Conservation (phyloP, 352 stramenopile species). For the Peronospora destructor region DNA sequence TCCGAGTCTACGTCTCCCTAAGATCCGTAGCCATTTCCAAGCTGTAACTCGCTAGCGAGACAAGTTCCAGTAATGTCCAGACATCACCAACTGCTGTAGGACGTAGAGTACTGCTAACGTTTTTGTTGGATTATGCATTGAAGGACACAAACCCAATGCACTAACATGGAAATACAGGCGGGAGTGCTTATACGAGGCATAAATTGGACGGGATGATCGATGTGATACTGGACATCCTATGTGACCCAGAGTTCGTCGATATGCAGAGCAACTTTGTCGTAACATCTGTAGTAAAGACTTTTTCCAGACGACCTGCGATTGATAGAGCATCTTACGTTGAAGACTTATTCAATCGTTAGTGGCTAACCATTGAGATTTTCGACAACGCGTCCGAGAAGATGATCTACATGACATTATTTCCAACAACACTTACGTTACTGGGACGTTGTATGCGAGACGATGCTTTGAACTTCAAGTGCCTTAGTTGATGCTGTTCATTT, state of each 20-base stretch:
- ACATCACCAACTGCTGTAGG: not conserved
- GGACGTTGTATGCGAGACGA: too few relatives aligned
- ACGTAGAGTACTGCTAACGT: not conserved
- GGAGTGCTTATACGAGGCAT: conserved; percentile 31
- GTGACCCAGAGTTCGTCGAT: conserved; percentile 71
- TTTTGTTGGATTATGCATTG: conserved; percentile 8
- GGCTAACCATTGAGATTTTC: conserved; percentile 51
- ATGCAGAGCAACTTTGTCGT: conserved; percentile 75
- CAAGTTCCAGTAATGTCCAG: not conserved
- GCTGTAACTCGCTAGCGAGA: not conserved
- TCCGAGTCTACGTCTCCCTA: conserved; percentile 11
- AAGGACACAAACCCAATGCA: conserved; percentile 25
- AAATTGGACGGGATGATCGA: conserved; percentile 81
- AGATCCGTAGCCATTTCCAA: conserved; percentile 8
- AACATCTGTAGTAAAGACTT: conserved; percentile 54
- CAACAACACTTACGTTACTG: conserved; percentile 12
- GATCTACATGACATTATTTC: conserved; percentile 57
- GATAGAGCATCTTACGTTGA: not conserved
- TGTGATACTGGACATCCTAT: conserved; percentile 69
- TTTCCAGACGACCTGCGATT: not conserved
- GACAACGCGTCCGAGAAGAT: conserved; percentile 80
- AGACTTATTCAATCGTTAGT: not conserved
- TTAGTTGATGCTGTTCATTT: conserved; percentile 8
- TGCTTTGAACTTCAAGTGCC: too few relatives aligned
- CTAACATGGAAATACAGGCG: not conserved